These are phyloP conservation scores for Hemerocallis citrina DNA, from an alignment of 106 monocot species.

Conservation along the genomic window DNA sequence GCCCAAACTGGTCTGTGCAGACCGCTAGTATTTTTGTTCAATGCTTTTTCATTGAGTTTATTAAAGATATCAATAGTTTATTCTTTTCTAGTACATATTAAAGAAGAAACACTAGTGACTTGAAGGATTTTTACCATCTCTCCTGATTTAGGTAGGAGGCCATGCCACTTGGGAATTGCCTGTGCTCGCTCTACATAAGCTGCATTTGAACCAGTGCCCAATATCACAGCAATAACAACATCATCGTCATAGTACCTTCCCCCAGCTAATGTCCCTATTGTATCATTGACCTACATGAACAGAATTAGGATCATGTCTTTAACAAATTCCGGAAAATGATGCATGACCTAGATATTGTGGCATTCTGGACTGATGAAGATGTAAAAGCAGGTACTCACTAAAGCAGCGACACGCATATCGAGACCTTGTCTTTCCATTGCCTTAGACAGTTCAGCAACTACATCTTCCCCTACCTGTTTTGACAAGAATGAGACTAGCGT, in stretches of 20 bases:
- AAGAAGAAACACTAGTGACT: not conserved
- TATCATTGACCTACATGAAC: conserved; percentile 41
- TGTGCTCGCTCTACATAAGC: conserved; percentile 30
- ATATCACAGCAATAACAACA: conserved; percentile 31
- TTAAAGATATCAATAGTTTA: too few species aligned
- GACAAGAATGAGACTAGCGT: not conserved
- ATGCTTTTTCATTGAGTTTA: too few species aligned
- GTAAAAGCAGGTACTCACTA: conserved; percentile 28
- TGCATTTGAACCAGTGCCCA: conserved; percentile 48
- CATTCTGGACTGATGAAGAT: not conserved
- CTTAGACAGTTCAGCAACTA: conserved; percentile 40
- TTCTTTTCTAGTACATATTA: not conserved
- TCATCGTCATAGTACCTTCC: conserved; percentile 33
- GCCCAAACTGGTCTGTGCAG: too few species aligned
- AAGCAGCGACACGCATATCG: conserved; percentile 54
- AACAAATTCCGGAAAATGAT: not conserved
- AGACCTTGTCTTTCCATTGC: conserved; percentile 64
- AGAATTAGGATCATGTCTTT: not conserved
- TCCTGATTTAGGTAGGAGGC: conserved; percentile 14
- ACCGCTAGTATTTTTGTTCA: too few species aligned
- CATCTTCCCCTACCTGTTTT: conserved; percentile 46
- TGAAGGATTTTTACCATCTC: conserved; percentile 24
- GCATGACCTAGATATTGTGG: not conserved
- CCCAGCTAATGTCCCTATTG: conserved; percentile 38
- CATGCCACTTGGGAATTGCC: conserved; percentile 41